Percentiles rank a stretch among this genome's conserved stretches.
These are phyloP conservation scores for Penicillium coprophilum DNA, from an alignment of 495 filamentous ascomycete genomes.

Conservation along the genomic window DNA sequence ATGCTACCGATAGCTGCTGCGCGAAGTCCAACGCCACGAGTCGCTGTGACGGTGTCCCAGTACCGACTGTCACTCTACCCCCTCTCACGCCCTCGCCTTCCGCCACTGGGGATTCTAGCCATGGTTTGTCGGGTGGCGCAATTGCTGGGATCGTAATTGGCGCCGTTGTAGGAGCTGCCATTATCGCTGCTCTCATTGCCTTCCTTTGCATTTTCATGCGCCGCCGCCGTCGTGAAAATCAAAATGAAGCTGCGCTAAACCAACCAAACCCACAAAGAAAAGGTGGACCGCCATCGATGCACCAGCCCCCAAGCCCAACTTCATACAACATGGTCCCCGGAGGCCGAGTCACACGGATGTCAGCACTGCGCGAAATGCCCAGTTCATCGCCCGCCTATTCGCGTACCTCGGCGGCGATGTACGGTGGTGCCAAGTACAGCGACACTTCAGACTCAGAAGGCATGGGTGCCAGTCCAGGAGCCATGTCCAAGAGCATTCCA, in stretches of 20 bases:
- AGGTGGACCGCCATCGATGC: conserved; percentile 50
- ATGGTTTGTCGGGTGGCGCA: conserved; percentile 71
- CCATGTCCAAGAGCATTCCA: conserved; percentile 58
- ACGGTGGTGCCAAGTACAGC: conserved; percentile 55
- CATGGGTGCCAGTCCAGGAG: conserved; percentile 75
- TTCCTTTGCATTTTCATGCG: conserved; percentile 60
- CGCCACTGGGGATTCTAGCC: conserved; percentile 35
- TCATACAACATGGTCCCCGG: conserved; percentile 77
- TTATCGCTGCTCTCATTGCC: conserved; percentile 62
- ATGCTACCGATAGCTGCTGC: conserved; percentile 95
- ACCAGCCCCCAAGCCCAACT: conserved; percentile 47
- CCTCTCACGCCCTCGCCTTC: conserved; percentile 54
- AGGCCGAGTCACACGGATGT: conserved; percentile 92
- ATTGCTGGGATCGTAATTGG: conserved; percentile 93
- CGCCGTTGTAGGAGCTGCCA: conserved; percentile 66
- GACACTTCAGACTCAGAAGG: conserved; percentile 80
- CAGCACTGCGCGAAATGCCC: conserved; percentile 75
- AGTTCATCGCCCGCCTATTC: conserved; percentile 58
- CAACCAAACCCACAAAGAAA: conserved; percentile 78
- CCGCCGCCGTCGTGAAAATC: conserved; percentile 54
- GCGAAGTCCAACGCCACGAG: conserved; percentile 69
- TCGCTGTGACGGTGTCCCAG: conserved; percentile 67
- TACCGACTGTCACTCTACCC: conserved; percentile 69
- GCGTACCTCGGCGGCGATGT: conserved; percentile 41
- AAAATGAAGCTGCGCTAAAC: conserved; percentile 71